Evolutionary conservation across 805 yeast species (phyloP).

Genomic region (Isabelozyma rhagii): DNA sequence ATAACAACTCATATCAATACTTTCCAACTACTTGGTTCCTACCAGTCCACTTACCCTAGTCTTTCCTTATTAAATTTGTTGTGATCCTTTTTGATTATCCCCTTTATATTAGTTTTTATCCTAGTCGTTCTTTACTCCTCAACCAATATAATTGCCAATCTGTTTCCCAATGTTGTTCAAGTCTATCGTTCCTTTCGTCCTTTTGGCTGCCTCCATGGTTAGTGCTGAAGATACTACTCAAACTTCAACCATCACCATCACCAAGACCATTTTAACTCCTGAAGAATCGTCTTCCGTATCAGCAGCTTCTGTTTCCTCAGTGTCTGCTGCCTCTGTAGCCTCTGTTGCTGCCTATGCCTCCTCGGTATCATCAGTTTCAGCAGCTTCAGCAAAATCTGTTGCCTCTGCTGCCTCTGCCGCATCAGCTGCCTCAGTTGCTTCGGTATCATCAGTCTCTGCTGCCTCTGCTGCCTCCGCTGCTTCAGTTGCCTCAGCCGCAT

Average conservation of each 20-base stretch:
- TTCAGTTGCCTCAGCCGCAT: slow-evolving; percentile 3
- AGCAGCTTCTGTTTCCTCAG: slow-evolving; percentile 13
- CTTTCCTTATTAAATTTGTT: slow-evolving; percentile 10
- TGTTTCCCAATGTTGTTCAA: slow-evolving; percentile 6
- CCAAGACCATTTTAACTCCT: slow-evolving; percentile 46
- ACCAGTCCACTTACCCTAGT: slow-evolving; percentile 10
- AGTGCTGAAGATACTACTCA: slow-evolving; percentile 36
- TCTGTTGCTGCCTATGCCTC: slow-evolving; percentile 15
- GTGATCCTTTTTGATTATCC: background rate
- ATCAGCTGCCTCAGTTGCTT: slow-evolving; percentile 5
- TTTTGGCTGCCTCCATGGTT: slow-evolving; percentile 11
- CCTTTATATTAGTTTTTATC: background rate
- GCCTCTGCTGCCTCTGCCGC: slow-evolving; percentile 5
- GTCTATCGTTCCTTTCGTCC: slow-evolving; percentile 4
- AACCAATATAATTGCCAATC: background rate
- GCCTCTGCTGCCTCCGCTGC: slow-evolving; percentile 5
- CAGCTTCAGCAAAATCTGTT: slow-evolving; percentile 10
- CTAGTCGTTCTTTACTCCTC: background rate
- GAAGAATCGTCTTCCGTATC: slow-evolving; percentile 34
- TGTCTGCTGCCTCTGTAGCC: slow-evolving; percentile 15
- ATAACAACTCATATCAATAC: background rate
- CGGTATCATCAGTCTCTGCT: slow-evolving; percentile 8
- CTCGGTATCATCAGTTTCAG: slow-evolving; percentile 17
- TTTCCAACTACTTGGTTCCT: background rate
- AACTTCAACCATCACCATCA: slow-evolving; percentile 42